Evolutionary conservation across 202 grass and related monocot genomes (phyloP), one percentile per base, ranked within the genome.

Genomic region (Zoysia matrella): DNA sequence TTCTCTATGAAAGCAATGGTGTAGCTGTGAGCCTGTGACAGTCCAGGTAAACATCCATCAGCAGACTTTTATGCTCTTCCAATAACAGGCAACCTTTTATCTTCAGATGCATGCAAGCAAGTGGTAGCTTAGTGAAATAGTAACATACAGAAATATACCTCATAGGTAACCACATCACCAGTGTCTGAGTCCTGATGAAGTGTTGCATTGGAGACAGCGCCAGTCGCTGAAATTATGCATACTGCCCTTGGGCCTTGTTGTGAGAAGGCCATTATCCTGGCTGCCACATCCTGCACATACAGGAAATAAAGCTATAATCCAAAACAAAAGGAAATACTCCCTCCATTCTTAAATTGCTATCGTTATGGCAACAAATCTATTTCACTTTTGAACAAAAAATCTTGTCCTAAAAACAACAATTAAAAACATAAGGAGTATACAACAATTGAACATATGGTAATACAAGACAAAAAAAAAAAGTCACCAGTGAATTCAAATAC

Each of bases 261-360:
- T 46, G 93, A 88, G 67, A 95, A 95, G 30, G 93, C 73, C 93
- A 92, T 90, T 90, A 95, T 95, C 76, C 90, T 95, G 9, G 93
- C 85, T 47, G 86, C 87, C 67, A 95, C 68, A 11, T 95, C 88
- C 93, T 95, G 82, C 63, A 79, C 45, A 69, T 4, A 72, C 12
- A 70, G 15, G 39, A 22, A 22, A 22, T 22, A 39, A 82, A 54
- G 60, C 40, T 67, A 77, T 68, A 81, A 62, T 68, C 5, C n/a
- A 40, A 60, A 73, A 73, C 42, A 56, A 12, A 22, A 53, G 40
- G 7, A 14, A 16, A 73, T 42, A 76, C 22, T 22, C 22, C 22
- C 22, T 22, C 0, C 22, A 0, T 22, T 22, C 22, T 22, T 22
- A 22, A 22, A 22, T 22, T 22, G 22, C 22, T 0, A 22, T 22